phyloP scores from a whole-genome alignment of 2,329 filamentous ascomycete species.

The Arthroderma sp. region DNA sequence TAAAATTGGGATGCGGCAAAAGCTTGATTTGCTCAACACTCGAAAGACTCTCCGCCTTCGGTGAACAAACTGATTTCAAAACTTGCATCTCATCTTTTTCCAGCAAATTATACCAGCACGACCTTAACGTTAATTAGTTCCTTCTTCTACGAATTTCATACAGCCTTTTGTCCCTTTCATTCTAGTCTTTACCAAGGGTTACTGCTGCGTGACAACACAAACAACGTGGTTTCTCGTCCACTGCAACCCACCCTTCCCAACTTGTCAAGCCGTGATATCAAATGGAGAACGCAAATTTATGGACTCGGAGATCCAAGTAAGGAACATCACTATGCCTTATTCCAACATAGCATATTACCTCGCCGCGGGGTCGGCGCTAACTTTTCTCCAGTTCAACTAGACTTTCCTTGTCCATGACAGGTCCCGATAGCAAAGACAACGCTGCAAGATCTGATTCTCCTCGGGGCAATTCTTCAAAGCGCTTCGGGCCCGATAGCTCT shows the following conservation, averaged over 20 bases:
- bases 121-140: too few species aligned
- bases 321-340: not conserved
- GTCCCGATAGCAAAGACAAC: constrained; percentile 39
- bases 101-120: too few species aligned
- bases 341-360: constrained; percentile 4
- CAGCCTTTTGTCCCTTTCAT: too few species aligned
- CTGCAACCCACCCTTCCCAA: too few species aligned
- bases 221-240: too few species aligned
- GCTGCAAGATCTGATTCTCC: constrained; percentile 43
- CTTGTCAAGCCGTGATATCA: constrained; percentile 8
- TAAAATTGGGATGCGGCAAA: constrained; percentile 4
- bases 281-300: constrained; percentile 40
- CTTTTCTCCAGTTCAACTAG: constrained; percentile 56
- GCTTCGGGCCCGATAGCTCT: constrained; percentile 60
- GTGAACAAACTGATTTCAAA: too few species aligned
- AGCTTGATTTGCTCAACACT: constrained; percentile 1
- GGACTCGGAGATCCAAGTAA: constrained; percentile 29
- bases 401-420: constrained; percentile 72
- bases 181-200: too few species aligned
- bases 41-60: too few species aligned
- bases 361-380: constrained; percentile 14
- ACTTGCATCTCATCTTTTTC: too few species aligned
- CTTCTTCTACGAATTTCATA: too few species aligned
- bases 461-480: constrained; percentile 56
- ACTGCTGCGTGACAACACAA: too few species aligned